phyloP scores from a whole-genome alignment of 1,139 yeast species.

The Diutina siamensis region DNA sequence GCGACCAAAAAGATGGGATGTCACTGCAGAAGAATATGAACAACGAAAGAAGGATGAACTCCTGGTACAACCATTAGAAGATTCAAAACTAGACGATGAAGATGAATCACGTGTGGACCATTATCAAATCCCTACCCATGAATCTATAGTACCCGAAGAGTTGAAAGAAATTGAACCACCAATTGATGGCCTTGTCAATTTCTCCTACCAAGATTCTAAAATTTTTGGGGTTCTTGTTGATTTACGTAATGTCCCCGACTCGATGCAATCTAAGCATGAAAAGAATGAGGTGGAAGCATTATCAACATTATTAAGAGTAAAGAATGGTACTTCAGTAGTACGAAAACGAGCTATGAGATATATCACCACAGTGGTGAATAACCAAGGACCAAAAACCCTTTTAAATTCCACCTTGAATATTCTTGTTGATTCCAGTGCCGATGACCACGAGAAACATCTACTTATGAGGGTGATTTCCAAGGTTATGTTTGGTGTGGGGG shows the following conservation, averaged over 20 bases:
- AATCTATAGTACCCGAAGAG: neutral
- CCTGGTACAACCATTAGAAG: slow-evolving; percentile 8
- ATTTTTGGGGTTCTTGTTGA: slow-evolving; percentile 52
- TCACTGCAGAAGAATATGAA: slow-evolving; percentile 23
- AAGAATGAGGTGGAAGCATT: slow-evolving; percentile 49
- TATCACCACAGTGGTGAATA: slow-evolving; percentile 51
- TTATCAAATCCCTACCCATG: no score
- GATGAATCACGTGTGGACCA: neutral
- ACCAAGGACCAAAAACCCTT: slow-evolving; percentile 58
- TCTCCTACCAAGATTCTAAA: slow-evolving; percentile 45
- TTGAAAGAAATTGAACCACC: slow-evolving; percentile 9
- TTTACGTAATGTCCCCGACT: slow-evolving; percentile 13
- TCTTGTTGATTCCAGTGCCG: slow-evolving; percentile 58
- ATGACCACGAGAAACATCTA: slow-evolving; percentile 76
- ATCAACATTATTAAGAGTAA: slow-evolving; percentile 54
- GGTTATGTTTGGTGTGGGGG: slow-evolving; percentile 53
- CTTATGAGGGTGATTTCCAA: slow-evolving; percentile 69
- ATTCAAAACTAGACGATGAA: slow-evolving; percentile 4
- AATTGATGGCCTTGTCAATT: slow-evolving; percentile 8
- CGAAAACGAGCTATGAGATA: slow-evolving; percentile 65
- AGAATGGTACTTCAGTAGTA: slow-evolving; percentile 61
- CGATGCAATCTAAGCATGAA: slow-evolving; percentile 33
- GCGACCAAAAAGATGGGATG: slow-evolving; percentile 19
- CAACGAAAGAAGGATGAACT: slow-evolving; percentile 8
- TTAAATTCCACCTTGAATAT: slow-evolving; percentile 66